Base-by-base conservation (phyloP, 768 basidiomycete species). In the Amanita muscaria region DNA sequence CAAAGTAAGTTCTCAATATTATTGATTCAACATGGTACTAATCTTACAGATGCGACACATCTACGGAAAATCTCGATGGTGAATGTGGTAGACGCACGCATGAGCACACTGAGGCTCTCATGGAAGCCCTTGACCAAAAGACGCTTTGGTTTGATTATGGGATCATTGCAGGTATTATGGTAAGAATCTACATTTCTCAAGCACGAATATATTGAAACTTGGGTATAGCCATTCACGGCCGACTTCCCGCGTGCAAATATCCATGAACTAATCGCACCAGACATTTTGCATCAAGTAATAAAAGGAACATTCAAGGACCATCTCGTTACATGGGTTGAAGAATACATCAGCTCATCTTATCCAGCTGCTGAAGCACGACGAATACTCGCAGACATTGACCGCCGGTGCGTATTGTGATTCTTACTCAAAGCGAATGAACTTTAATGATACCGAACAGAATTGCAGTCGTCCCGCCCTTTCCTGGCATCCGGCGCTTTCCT, bases 251-350 rank as follows among this genome's bases (percentile, higher is more conserved):
- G 16, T 16, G 39, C 60, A 0, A 59, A 66, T 32, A 66, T 66
- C n/a, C 61, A 67, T 27, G 51, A 62, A 35, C 38, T 61, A 0
- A 30, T 66, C 3, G 41, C 63, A 2, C 56, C 60, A 1, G 63
- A 67, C 42, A 48, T 65, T 2, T 51, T 66, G 0, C 64, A 67
- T 47, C 65, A 65, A 40, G 12, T 64, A 11, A 62, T 65, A 49
- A 64, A 64, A 49, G 63, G 62, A 1, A 55, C 56, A 2, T 66
- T 66, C 54, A 68, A 66, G 46, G 66, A 66, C 33, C 65, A 68
- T 40, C 48, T 68, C 4, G 61, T 68, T 2, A 44, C 42, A 3
- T 66, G 64, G 66, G 54, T 66, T 0, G 48, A 35, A 1, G 32
- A 54, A 19, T 66, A 63, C 42, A 36, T 27, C 14, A 36, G 24